phyloP scores from a whole-genome alignment of 2,329 filamentous ascomycete species.

The Elsinoe australis region DNA sequence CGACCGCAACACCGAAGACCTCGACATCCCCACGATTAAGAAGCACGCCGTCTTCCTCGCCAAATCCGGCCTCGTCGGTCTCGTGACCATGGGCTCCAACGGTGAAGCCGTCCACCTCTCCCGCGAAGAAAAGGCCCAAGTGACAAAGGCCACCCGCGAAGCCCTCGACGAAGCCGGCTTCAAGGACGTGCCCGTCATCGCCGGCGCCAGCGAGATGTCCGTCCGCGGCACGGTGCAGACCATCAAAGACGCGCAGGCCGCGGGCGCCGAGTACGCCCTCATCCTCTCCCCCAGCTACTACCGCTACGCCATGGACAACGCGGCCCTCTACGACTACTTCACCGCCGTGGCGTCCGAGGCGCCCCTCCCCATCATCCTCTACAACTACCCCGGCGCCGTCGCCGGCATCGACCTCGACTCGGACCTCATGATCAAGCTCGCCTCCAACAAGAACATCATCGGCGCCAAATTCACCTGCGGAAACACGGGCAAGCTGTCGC shows the following conservation, averaged over 20 bases:
- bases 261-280: slow-evolving; percentile 72
- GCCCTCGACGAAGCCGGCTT: slow-evolving; percentile 77
- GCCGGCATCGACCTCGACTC: slow-evolving; percentile 85
- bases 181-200: slow-evolving; percentile 66
- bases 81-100: slow-evolving; percentile 85
- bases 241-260: slow-evolving; percentile 56
- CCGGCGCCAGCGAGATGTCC: slow-evolving; percentile 73
- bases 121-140: slow-evolving; percentile 64
- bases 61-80: slow-evolving; percentile 67
- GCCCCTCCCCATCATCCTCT: slow-evolving; percentile 71
- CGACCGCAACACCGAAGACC: slow-evolving; percentile 71
- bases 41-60: slow-evolving; percentile 72
- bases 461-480: slow-evolving; percentile 90
- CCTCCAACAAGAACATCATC: slow-evolving; percentile 64
- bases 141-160: slow-evolving; percentile 70
- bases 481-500: slow-evolving; percentile 81
- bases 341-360: slow-evolving; percentile 65
- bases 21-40: slow-evolving; percentile 72
- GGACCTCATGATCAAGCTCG: slow-evolving; percentile 73
- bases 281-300: slow-evolving; percentile 80
- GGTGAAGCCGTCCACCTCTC: slow-evolving; percentile 83
- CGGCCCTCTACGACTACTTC: slow-evolving; percentile 66
- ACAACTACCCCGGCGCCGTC: slow-evolving; percentile 87
- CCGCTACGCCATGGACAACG: slow-evolving; percentile 66
- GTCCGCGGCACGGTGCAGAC: slow-evolving; percentile 73